Evolutionary conservation across 2,329 filamentous ascomycete genomes (phyloP), one percentile per base, ranked within the genome.

Genomic region (Colletotrichum lindemuthianum): DNA sequence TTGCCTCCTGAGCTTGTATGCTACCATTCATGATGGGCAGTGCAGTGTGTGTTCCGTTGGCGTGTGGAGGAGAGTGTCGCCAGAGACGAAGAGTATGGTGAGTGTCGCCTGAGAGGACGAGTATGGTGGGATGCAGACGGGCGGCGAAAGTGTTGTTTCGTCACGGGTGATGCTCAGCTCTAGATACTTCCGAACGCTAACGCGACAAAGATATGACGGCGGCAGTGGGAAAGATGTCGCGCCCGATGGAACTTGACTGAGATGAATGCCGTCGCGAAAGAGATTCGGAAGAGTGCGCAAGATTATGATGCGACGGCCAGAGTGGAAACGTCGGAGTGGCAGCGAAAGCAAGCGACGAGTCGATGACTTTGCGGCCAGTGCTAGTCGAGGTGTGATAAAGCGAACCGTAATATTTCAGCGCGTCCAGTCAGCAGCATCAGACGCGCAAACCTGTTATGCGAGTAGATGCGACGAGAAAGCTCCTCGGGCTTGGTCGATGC

Each of bases 11-110:
- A 24, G 65, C 33, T 47, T 65, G 55, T 48, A 67, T 54, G n/a
- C 52, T 59, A 49, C 65, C 67, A 53, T 59, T 66, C 67, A 68
- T 68, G 24, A 24, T 68, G 52, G 37, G 51, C 55, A 40, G 44
- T 41, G 55, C 51, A 52, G 39, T 66, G 40, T 32, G 53, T n/a
- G 24, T 24, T 24, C 24, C 24, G 24, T 24, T 24, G 32, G 40
- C 32, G 15, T 41, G 47, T 51, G 53, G 58, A 51, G 52, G 40
- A 16, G 43, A 33, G 16, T 52, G 36, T 44, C 49, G 59, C 44
- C 24, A 34, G 15, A 34, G 39, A 48, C n/a, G 33, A 32, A 33
- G 24, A 59, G 54, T 51, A 52, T 58, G 39, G 43, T 59, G 49
- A 49, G 16, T 52, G 36, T 44, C 49, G 59, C 44, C 24, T 39